Evolutionary conservation across 805 yeast genomes (phyloP), one percentile per base, ranked within the genome.

Genomic region (Ogataea philodendri): DNA sequence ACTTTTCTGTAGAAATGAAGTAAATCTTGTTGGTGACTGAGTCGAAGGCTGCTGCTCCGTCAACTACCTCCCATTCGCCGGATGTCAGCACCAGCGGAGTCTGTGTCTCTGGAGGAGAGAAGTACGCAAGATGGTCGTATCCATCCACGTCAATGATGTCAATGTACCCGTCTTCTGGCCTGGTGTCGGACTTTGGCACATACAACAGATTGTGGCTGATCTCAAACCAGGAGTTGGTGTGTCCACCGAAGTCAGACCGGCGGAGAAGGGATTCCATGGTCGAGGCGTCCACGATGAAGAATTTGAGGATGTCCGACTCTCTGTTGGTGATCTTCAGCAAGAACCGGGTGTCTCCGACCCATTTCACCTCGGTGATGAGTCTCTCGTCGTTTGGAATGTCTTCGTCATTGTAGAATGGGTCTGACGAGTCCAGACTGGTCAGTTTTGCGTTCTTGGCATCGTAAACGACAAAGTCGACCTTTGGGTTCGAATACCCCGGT

Each of bases 31-130:
- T 72, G 19, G 60, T 63, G 5, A 65, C 62, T 33, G 60, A 63
- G 51, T 83, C 87, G 60, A 76, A 76, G 0, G 81, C 72, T 2
- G 81, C 65, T 2, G 83, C 78, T 2, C 86, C 89, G 42, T 68
- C 72, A 17, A 75, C 83, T n/a, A 93, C 95, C 59, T 93, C 98
- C 95, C 96, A 93, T 1, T 72, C 62, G 5, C 98, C 98, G 3
- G 60, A 39, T 1, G 93, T 84, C 30, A 95, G 69, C 15, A 82
- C 56, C 3, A 50, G 51, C 3, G 86, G 86, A 10, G 61, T 59
- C 0, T 76, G 44, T 5, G 81, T 57, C 16, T 70, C 66, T 2
- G 87, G 76, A 5, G 95, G 93, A 2, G 84, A 66, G 55, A 78
- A 93, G 59, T 83, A 89, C 0, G 88, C 97, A 44, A 93, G 66